Percentiles rank a stretch among this genome's conserved stretches.
Evolutionary conservation across 2,329 filamentous ascomycete genomes (phyloP).

Genomic region (Trichophyton equinum): DNA sequence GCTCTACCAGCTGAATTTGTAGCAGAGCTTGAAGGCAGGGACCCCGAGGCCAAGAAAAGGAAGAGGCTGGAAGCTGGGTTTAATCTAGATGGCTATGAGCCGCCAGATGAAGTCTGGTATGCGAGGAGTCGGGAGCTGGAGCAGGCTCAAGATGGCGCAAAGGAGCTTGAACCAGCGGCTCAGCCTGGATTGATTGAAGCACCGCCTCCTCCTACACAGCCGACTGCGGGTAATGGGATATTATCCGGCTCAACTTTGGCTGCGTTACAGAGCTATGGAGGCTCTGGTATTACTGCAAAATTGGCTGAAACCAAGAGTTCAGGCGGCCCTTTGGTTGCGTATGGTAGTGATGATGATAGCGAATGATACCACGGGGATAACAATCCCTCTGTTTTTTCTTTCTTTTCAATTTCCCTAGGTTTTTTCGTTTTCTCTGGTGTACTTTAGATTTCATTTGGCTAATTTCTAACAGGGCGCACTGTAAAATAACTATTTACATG

Average conservation of each 20-base stretch:
- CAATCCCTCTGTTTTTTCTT: not conserved
- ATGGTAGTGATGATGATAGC: slow-evolving; percentile 79
- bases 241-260: slow-evolving; percentile 72
- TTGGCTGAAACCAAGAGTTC: slow-evolving; percentile 25
- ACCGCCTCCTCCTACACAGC: slow-evolving; percentile 24
- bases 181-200: slow-evolving; percentile 37
- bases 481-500: slow-evolving; percentile 7
- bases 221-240: slow-evolving; percentile 45
- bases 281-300: slow-evolving; percentile 32
- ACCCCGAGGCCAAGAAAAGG: slow-evolving; percentile 74
- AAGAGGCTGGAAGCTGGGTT: slow-evolving; percentile 83
- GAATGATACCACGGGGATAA: slow-evolving; percentile 29
- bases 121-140: slow-evolving; percentile 62
- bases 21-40: slow-evolving; percentile 82
- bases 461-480: not conserved
- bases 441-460: slow-evolving; percentile 2
- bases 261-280: slow-evolving; percentile 51
- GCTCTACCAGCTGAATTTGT: slow-evolving; percentile 84
- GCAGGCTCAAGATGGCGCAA: slow-evolving; percentile 42
- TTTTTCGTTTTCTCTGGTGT: not conserved
- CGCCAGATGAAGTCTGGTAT: slow-evolving; percentile 88
- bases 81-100: slow-evolving; percentile 81
- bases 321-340: slow-evolving; percentile 67
- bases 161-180: slow-evolving; percentile 43
- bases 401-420: not conserved